Conservation (phyloP, 352 stramenopile species). For the Pythium phragmitis region DNA sequence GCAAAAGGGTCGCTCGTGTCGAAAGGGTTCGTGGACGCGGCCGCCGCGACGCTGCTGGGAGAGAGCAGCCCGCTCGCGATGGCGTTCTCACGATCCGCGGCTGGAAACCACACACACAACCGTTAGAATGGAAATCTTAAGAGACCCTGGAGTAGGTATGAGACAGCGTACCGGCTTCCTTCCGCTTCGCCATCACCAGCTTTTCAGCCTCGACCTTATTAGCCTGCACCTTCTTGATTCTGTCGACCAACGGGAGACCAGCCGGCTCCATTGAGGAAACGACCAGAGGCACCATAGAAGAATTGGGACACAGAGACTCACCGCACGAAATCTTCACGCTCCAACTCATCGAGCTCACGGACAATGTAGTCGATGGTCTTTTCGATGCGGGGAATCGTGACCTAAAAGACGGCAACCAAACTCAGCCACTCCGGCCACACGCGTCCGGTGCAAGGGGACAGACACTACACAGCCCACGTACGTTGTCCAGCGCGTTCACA, state of each 20-base stretch:
- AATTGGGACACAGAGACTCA: constrained; percentile 12
- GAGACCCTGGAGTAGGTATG: neutral
- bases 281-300: neutral
- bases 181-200: constrained; percentile 52
- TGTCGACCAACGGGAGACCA: constrained; percentile 27
- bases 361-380: constrained; percentile 97
- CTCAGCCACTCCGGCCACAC: neutral
- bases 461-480: constrained; percentile 23
- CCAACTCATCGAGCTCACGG: constrained; percentile 97
- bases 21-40: constrained; percentile 24
- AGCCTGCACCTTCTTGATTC: constrained; percentile 98
- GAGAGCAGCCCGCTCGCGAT: constrained; percentile 1
- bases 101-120: neutral
- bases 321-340: constrained; percentile 95
- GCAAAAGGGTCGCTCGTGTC: constrained; percentile 66
- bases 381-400: constrained; percentile 99
- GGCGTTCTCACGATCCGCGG: constrained; percentile 4
- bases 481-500: constrained; percentile 99
- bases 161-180: constrained; percentile 38
- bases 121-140: neutral
- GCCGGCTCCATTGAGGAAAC: neutral
- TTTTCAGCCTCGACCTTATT: constrained; percentile 95
- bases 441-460: neutral
- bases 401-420: constrained; percentile 34
- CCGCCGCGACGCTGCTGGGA: constrained; percentile 3